These are phyloP conservation scores for Dictyostelium capitatum DNA, from an alignment of 78 protist genomes.

Conservation along the genomic window DNA sequence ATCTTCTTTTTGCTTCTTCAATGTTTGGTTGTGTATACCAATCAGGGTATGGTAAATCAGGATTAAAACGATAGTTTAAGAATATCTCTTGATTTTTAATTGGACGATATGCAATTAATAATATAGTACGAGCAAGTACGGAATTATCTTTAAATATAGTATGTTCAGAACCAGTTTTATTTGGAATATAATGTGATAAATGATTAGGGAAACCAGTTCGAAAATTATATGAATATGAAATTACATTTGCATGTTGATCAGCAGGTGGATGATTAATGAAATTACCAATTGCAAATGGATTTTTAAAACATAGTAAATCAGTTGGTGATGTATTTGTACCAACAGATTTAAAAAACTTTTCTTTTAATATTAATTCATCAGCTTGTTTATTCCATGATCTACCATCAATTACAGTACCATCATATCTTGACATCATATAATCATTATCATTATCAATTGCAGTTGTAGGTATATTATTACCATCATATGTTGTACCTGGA, in stretches of 20 bases:
- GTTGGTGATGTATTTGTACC: background rate
- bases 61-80: constrained; percentile 62
- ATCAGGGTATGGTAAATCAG: constrained; percentile 44
- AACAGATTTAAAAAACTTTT: background rate
- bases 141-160: background rate
- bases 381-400: constrained; percentile 32
- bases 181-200: constrained; percentile 38
- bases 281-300: constrained; percentile 78
- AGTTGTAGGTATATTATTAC: background rate
- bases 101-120: constrained; percentile 34
- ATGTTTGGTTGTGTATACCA: constrained; percentile 71
- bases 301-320: constrained; percentile 14
- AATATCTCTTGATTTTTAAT: constrained; percentile 51
- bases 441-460: constrained; percentile 26
- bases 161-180: constrained; percentile 4
- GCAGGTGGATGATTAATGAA: constrained; percentile 78
- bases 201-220: constrained; percentile 20
- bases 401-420: constrained; percentile 69
- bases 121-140: background rate
- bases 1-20: constrained; percentile 58
- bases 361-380: constrained; percentile 13
- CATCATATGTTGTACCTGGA: constrained; percentile 57
- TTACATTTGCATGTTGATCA: constrained; percentile 31
- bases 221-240: constrained; percentile 28
- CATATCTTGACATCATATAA: constrained; percentile 68